These are phyloP conservation scores for Rosa persica DNA, from an alignment of 306 rosid species.

Conservation along the genomic window DNA sequence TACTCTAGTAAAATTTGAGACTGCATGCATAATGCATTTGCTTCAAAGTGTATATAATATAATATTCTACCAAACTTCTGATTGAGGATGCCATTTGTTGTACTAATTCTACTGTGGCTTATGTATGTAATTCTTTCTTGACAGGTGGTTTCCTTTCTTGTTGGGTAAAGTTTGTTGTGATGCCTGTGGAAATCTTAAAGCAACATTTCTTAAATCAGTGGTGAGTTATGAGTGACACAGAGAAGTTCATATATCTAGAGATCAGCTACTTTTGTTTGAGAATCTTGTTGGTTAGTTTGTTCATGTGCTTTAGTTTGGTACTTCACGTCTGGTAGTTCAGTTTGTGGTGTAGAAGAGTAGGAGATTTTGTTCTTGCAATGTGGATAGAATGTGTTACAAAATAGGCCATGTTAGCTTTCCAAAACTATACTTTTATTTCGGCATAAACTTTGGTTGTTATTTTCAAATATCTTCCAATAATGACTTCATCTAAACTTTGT, in stretches of 20 bases:
- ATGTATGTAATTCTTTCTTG: slow-evolving; percentile 23
- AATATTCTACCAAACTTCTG: not conserved
- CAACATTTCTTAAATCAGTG: slow-evolving; percentile 96
- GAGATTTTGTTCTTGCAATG: too few relatives aligned
- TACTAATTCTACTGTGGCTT: slow-evolving; percentile 18
- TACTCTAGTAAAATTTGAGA: too few relatives aligned
- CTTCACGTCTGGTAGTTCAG: too few relatives aligned
- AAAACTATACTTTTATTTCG: too few relatives aligned
- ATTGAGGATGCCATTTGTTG: not conserved
- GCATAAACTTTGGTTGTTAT: too few relatives aligned
- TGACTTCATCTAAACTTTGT: too few relatives aligned
- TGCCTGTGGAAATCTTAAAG: slow-evolving; percentile 99
- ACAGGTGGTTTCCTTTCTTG: slow-evolving; percentile 98
- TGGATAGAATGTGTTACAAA: too few relatives aligned
- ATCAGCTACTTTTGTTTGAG: not conserved
- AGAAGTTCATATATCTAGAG: not conserved
- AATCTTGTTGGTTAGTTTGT: not conserved
- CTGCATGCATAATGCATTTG: too few relatives aligned
- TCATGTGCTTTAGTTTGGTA: not conserved
- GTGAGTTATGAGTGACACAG: slow-evolving; percentile 39
- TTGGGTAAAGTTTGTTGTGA: slow-evolving; percentile 87
- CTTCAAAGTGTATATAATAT: too few relatives aligned
- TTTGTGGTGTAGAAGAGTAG: too few relatives aligned
- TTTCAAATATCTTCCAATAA: too few relatives aligned
- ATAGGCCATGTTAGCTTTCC: too few relatives aligned